These are phyloP conservation scores for Phytophthora ohioensis DNA, from an alignment of 352 stramenopile genomes.

Conservation along the genomic window DNA sequence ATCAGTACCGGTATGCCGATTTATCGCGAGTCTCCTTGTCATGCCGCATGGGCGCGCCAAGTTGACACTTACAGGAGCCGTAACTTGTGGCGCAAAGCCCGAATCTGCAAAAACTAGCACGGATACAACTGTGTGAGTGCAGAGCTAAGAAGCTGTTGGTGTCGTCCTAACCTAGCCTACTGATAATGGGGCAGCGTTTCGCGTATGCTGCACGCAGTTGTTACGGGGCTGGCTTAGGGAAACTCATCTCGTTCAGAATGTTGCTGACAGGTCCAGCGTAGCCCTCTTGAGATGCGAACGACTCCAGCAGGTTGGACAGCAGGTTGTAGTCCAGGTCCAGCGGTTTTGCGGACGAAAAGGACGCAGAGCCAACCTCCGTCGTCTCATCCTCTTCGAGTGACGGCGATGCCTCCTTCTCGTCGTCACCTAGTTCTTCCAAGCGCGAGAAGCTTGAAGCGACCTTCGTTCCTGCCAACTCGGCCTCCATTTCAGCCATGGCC, in stretches of 20 bases:
- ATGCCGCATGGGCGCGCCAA: no score
- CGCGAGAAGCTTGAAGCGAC: constrained; percentile 66
- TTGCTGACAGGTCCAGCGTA: constrained; percentile 76
- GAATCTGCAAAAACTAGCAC: constrained; percentile 9
- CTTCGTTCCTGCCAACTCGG: constrained; percentile 60
- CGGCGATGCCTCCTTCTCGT: background rate
- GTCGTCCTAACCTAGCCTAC: background rate
- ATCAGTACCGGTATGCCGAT: no score
- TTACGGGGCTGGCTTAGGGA: constrained; percentile 30
- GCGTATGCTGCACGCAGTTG: background rate
- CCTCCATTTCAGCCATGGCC: constrained; percentile 84
- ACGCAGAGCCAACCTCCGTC: constrained; percentile 22
- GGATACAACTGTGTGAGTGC: constrained; percentile 25
- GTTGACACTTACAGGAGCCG: background rate
- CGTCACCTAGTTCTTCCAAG: constrained; percentile 24
- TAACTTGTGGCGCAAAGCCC: background rate
- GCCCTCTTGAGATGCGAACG: constrained; percentile 81
- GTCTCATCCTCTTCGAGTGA: constrained; percentile 8
- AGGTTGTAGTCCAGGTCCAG: constrained; percentile 87
- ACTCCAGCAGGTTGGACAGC: constrained; percentile 85
- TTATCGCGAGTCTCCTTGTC: no score
- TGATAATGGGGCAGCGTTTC: background rate
- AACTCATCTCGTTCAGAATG: constrained; percentile 74
- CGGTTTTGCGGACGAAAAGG: constrained; percentile 49
- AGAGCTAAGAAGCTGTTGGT: constrained; percentile 19